phyloP scores from a whole-genome alignment of 2,329 filamentous ascomycete species.

The Chlorencoelia australis region DNA sequence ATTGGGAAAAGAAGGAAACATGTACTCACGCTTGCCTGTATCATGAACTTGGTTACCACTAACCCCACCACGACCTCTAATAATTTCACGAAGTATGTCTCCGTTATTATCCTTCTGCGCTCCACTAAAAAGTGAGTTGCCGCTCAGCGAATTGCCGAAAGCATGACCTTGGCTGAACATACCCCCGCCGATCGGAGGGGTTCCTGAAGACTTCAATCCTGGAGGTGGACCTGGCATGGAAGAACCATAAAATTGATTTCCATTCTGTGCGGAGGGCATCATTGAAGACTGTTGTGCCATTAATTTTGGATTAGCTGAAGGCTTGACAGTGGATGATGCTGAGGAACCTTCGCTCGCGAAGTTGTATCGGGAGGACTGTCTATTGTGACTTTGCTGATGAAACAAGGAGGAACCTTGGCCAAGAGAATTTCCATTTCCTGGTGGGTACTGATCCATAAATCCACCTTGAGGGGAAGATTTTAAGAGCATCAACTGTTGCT shows the following conservation, averaged over 20 bases:
- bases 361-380: constrained; percentile 78
- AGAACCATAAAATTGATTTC: constrained; percentile 67
- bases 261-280: constrained; percentile 60
- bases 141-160: constrained; percentile 59
- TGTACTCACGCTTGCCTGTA: constrained; percentile 95
- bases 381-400: constrained; percentile 59
- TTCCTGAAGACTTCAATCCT: constrained; percentile 88
- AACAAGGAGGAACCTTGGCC: constrained; percentile 40
- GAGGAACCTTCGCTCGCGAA: constrained; percentile 69
- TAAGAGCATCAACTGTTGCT: constrained; percentile 52
- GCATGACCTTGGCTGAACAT: constrained; percentile 88
- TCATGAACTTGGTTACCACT: constrained; percentile 67
- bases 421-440: constrained; percentile 39
- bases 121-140: constrained; percentile 48
- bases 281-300: constrained; percentile 84
- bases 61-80: constrained; percentile 56
- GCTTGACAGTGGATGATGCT: constrained; percentile 54
- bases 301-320: constrained; percentile 66
- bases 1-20: constrained; percentile 84
- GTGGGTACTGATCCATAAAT: constrained; percentile 51
- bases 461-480: constrained; percentile 35
- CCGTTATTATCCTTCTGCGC: constrained; percentile 62
- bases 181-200: constrained; percentile 70
- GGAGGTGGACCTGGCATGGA: constrained; percentile 90
- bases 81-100: constrained; percentile 72